These are phyloP conservation scores for Torrubiellomyces zombiae DNA, from an alignment of 2,329 filamentous ascomycete genomes.

Conservation along the genomic window DNA sequence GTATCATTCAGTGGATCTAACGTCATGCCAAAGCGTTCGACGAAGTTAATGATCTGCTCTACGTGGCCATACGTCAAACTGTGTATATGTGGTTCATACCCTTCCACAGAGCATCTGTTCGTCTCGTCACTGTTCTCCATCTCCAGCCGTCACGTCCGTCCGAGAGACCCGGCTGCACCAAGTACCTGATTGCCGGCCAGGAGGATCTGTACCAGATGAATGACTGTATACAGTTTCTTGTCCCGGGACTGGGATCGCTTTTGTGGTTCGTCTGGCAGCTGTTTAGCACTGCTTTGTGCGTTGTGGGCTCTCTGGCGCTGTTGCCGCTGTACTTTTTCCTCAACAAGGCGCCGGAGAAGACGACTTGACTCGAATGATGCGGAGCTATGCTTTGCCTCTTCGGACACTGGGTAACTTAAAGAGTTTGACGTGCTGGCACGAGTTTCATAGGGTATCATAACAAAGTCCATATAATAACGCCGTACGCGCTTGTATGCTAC, in stretches of 20 bases:
- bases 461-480: too few species aligned
- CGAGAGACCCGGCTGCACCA: too few species aligned
- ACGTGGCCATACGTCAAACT: conserved; percentile 55
- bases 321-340: conserved; percentile 17
- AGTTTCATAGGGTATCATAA: background rate
- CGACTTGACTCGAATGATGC: too few species aligned
- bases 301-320: conserved; percentile 34
- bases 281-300: conserved; percentile 46
- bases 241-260: conserved; percentile 38
- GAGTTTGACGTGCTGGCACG: too few species aligned
- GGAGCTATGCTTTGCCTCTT: too few species aligned
- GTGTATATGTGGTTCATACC: conserved; percentile 68
- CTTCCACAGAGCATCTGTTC: conserved; percentile 51
- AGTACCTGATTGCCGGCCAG: conserved; percentile 58
- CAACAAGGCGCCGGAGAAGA: conserved; percentile 9
- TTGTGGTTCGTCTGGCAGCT: conserved; percentile 45
- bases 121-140: conserved; percentile 50
- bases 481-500: too few species aligned
- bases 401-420: too few species aligned
- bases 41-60: conserved; percentile 46
- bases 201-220: conserved; percentile 69
- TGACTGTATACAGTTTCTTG: conserved; percentile 58
- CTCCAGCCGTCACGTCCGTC: too few species aligned
- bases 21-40: too few species aligned
- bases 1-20: too few species aligned